These are phyloP conservation scores for Gonapodya prolifera DNA, from an alignment of 192 early-diverging fungal species.

Conservation along the genomic window DNA sequence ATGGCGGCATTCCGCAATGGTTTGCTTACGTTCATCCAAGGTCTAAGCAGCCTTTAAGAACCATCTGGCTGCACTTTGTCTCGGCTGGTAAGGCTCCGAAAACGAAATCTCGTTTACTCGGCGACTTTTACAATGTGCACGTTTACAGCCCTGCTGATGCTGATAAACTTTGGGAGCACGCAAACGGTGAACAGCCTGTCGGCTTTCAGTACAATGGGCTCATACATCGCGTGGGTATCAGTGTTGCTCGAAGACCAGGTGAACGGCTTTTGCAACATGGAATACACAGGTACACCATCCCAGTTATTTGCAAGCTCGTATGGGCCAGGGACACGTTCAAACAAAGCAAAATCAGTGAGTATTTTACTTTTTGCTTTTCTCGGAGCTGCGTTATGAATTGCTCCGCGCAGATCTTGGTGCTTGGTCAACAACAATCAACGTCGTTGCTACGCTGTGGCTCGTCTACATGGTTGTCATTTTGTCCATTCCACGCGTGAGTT, in stretches of 20 bases:
- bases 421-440: no score
- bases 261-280: background rate
- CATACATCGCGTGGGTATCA: background rate
- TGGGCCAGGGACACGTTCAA: background rate
- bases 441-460: no score
- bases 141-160: no score
- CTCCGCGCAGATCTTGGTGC: no score
- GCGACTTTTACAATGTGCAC: no score
- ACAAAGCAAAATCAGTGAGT: background rate
- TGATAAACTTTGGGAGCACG: background rate
- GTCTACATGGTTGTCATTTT: no score
- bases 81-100: background rate
- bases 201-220: background rate
- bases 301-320: background rate
- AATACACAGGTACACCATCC: background rate
- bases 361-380: no score
- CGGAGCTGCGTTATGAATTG: no score
- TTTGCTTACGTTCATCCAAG: conserved; percentile 15
- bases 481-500: no score
- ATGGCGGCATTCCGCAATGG: conserved; percentile 29
- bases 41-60: conserved; percentile 24
- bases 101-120: background rate
- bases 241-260: background rate
- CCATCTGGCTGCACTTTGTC: conserved; percentile 20
- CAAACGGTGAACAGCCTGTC: background rate